These are phyloP conservation scores for Botryotinia narcissicola DNA, from an alignment of 2,329 filamentous ascomycete genomes.

Conservation along the genomic window DNA sequence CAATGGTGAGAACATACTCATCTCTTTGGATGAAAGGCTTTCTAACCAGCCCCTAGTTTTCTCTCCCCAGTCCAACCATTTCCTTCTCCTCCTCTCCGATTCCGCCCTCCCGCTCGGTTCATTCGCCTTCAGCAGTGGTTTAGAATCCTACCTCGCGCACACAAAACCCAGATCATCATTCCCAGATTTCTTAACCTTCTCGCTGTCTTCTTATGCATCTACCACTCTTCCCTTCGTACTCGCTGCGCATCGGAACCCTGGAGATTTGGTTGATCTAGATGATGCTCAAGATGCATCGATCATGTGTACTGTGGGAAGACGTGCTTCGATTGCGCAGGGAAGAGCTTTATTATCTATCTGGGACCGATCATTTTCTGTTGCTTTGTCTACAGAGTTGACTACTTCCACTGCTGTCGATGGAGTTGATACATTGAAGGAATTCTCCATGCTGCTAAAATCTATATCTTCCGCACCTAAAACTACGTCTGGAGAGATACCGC, in stretches of 20 bases:
- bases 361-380: conserved; percentile 63
- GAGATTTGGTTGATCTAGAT: conserved; percentile 57
- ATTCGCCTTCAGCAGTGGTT: conserved; percentile 81
- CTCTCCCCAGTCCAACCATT: conserved; percentile 48
- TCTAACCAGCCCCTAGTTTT: conserved; percentile 28
- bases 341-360: conserved; percentile 72
- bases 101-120: conserved; percentile 79
- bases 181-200: conserved; percentile 65
- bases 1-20: not conserved
- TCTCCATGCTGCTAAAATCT: conserved; percentile 31
- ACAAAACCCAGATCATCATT: conserved; percentile 52
- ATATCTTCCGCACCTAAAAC: conserved; percentile 25
- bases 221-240: conserved; percentile 74
- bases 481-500: conserved; percentile 38
- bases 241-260: conserved; percentile 59
- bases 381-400: conserved; percentile 33
- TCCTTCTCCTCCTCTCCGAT: conserved; percentile 74
- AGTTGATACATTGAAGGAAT: conserved; percentile 31
- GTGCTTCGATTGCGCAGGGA: conserved; percentile 74
- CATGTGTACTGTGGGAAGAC: conserved; percentile 73
- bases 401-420: conserved; percentile 29
- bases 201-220: conserved; percentile 67
- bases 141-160: conserved; percentile 81
- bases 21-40: not conserved
- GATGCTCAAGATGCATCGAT: conserved; percentile 75